phyloP scores from a whole-genome alignment of 805 yeast species.

The Cyberlindnera euphorbiiphila region DNA sequence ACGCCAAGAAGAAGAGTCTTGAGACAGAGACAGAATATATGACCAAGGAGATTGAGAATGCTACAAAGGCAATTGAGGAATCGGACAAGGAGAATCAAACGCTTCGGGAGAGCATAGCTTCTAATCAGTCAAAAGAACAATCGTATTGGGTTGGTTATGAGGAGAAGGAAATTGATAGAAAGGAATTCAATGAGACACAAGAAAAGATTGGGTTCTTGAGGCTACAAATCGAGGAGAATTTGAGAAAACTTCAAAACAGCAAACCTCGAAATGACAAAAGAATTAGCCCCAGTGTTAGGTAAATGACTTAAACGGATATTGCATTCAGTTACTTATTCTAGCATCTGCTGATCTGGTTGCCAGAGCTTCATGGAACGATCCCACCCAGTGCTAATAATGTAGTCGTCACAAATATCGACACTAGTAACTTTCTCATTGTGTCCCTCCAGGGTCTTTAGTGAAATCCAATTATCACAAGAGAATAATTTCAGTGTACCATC shows the following conservation, averaged over 20 bases:
- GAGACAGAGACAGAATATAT: conserved; percentile 62
- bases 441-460: conserved; percentile 46
- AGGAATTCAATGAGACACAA: conserved; percentile 16
- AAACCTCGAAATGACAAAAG: conserved; percentile 20
- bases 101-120: conserved; percentile 12
- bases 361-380: conserved; percentile 37
- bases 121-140: conserved; percentile 16
- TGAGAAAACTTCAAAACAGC: conserved; percentile 19
- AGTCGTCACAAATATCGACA: conserved; percentile 50
- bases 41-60: conserved; percentile 52
- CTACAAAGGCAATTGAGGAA: conserved; percentile 45
- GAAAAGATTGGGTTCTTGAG: conserved; percentile 12
- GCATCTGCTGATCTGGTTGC: conserved; percentile 29
- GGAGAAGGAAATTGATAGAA: conserved; percentile 14
- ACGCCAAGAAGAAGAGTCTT: conserved; percentile 43
- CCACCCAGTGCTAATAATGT: conserved; percentile 31
- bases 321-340: neutral
- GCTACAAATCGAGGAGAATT: conserved; percentile 20
- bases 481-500: conserved; percentile 64
- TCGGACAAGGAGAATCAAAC: conserved; percentile 33
- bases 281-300: conserved; percentile 20
- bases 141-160: conserved; percentile 19
- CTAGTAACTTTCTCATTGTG: conserved; percentile 71
- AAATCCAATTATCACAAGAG: conserved; percentile 69
- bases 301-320: neutral